phyloP scores from a whole-genome alignment of 805 yeast species.

The Starmerella vaccinii region DNA sequence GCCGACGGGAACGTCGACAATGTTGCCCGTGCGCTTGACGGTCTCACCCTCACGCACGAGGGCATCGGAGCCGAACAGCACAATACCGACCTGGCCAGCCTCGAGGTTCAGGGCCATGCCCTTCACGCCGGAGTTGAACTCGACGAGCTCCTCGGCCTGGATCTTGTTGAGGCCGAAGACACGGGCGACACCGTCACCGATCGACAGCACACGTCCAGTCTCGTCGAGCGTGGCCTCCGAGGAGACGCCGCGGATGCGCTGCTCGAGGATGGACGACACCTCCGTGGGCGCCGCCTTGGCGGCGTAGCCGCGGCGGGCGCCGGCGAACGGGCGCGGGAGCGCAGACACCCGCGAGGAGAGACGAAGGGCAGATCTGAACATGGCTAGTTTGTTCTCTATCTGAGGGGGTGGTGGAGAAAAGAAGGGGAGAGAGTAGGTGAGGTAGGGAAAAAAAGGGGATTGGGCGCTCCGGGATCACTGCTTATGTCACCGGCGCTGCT shows the following conservation, averaged over 20 bases:
- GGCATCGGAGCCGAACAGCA: conserved; percentile 98
- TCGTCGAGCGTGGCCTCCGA: conserved; percentile 96
- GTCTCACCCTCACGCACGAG: conserved; percentile 98
- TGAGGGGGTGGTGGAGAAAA: conserved; percentile 12
- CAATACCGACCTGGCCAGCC: conserved; percentile 99
- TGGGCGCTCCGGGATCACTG: conserved; percentile 7
- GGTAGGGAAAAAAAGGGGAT: conserved; percentile 19
- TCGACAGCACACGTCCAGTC: conserved; percentile 98
- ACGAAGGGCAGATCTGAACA: conserved; percentile 36
- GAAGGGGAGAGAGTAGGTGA: conserved; percentile 11
- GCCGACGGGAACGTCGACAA: conserved; percentile 98
- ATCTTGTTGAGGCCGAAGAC: conserved; percentile 98
- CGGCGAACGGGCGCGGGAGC: conserved; percentile 29
- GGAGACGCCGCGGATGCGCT: conserved; percentile 97
- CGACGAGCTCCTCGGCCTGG: conserved; percentile 99
- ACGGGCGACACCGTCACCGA: conserved; percentile 99
- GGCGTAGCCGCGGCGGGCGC: conserved; percentile 68
- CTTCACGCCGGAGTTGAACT: conserved; percentile 97
- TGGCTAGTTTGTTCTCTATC: conserved; percentile 20
- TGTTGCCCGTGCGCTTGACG: conserved; percentile 98
- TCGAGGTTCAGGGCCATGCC: conserved; percentile 99
- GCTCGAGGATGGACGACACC: conserved; percentile 97
- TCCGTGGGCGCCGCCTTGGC: conserved; percentile 95
- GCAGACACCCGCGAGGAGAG: conserved; percentile 34
- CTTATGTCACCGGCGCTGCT: not conserved